Percentiles rank a stretch among this genome's conserved stretches.
Conservation (phyloP, 352 stramenopile species). For the Phytophthora vignae region DNA sequence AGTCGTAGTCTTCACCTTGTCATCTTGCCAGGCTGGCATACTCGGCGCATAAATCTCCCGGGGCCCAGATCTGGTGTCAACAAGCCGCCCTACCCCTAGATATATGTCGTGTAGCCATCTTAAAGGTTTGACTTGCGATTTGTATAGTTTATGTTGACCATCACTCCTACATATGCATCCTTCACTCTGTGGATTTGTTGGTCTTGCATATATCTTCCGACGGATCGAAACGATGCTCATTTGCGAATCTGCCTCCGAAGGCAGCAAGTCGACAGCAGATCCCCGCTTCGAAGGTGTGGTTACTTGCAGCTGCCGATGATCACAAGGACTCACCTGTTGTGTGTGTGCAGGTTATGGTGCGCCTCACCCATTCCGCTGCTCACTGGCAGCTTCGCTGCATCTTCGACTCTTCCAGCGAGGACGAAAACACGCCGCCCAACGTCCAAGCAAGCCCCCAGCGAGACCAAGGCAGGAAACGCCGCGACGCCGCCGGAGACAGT, state of each 20-base stretch:
- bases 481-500: neutral
- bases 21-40: no score
- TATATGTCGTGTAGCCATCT: no score
- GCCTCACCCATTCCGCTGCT: neutral
- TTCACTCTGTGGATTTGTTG: neutral
- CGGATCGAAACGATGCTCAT: neutral
- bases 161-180: conserved; percentile 6
- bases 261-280: neutral
- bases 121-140: no score
- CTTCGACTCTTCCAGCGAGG: neutral
- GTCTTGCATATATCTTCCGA: neutral
- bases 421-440: neutral
- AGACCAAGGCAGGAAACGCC: neutral
- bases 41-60: neutral
- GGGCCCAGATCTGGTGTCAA: conserved; percentile 10
- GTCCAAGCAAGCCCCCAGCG: neutral
- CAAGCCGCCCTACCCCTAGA: conserved; percentile 3
- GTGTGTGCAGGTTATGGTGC: neutral
- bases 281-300: neutral
- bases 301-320: neutral
- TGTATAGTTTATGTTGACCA: no score
- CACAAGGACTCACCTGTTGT: neutral
- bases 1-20: no score
- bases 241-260: neutral
- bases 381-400: neutral